phyloP scores from a whole-genome alignment of 495 filamentous ascomycete genomes.

The Physcia stellaris region DNA sequence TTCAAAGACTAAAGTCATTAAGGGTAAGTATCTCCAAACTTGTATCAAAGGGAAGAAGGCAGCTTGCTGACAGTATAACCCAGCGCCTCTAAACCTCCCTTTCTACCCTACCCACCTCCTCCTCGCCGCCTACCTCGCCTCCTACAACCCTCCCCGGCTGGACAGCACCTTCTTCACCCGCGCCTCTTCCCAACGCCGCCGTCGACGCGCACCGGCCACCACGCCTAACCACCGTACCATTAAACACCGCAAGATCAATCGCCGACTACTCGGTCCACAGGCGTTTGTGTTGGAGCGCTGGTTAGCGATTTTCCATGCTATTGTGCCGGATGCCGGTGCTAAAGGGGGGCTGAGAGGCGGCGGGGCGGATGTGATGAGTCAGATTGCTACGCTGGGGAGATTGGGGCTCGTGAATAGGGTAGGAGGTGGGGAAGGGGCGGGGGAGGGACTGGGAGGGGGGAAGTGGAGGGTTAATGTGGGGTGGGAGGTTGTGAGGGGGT shows the following conservation, averaged over 20 bases:
- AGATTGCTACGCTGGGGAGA: conserved; percentile 68
- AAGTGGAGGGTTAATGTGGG: conserved; percentile 66
- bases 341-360: conserved; percentile 25
- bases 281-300: conserved; percentile 79
- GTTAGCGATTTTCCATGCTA: conserved; percentile 72
- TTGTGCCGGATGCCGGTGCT: conserved; percentile 45
- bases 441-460: conserved; percentile 46
- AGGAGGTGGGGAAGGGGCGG: conserved; percentile 36
- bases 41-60: too few species aligned
- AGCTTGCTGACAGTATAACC: too few species aligned
- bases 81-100: conserved; percentile 35
- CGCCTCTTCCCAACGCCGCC: conserved; percentile 44
- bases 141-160: conserved; percentile 65
- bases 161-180: conserved; percentile 82
- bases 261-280: conserved; percentile 30
- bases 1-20: too few species aligned
- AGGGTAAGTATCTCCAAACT: too few species aligned
- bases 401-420: conserved; percentile 58
- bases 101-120: conserved; percentile 70
- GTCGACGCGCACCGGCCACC: conserved; percentile 21
- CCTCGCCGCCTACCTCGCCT: conserved; percentile 80
- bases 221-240: conserved; percentile 37
- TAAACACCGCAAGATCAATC: conserved; percentile 34
- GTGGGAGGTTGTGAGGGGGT: conserved; percentile 52
- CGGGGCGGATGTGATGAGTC: conserved; percentile 46